These are phyloP conservation scores for Cutaneotrichosporon mucoides DNA, from an alignment of 1,284 basidiomycete species.

Conservation along the genomic window DNA sequence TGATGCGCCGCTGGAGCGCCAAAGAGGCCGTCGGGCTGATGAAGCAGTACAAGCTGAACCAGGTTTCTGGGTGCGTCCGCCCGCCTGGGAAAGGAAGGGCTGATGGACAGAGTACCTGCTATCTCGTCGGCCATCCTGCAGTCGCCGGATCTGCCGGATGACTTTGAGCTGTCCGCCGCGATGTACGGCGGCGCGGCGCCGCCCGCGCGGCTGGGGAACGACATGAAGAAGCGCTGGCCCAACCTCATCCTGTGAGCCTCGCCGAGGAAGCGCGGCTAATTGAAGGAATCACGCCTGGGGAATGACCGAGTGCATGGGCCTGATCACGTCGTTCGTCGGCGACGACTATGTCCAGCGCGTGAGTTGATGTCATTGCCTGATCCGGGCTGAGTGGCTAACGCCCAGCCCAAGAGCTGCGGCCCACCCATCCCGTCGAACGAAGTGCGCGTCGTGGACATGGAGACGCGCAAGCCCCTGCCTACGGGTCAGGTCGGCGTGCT, in stretches of 20 bases:
- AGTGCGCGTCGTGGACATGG: constrained; percentile 33
- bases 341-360: constrained; percentile 29
- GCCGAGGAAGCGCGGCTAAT: too few species aligned
- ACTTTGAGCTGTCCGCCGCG: constrained; percentile 30
- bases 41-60: constrained; percentile 29
- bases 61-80: constrained; percentile 13
- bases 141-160: constrained; percentile 24
- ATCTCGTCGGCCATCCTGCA: constrained; percentile 34
- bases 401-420: constrained; percentile 16
- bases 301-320: constrained; percentile 43
- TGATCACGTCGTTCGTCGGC: constrained; percentile 37
- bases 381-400: too few species aligned
- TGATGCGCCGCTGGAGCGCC: constrained; percentile 38
- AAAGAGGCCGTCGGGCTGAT: constrained; percentile 34
- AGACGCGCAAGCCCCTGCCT: constrained; percentile 22
- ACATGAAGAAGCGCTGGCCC: constrained; percentile 33
- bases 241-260: constrained; percentile 16
- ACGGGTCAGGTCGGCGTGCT: constrained; percentile 28
- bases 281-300: constrained; percentile 32
- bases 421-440: constrained; percentile 36
- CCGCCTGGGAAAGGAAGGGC: too few species aligned
- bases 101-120: constrained; percentile 28
- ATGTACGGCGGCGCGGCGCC: constrained; percentile 44
- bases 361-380: too few species aligned
- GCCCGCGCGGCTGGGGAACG: constrained; percentile 30